Conservation (phyloP, 257 asterid species). For the Nicotiana tomentosiformis region DNA sequence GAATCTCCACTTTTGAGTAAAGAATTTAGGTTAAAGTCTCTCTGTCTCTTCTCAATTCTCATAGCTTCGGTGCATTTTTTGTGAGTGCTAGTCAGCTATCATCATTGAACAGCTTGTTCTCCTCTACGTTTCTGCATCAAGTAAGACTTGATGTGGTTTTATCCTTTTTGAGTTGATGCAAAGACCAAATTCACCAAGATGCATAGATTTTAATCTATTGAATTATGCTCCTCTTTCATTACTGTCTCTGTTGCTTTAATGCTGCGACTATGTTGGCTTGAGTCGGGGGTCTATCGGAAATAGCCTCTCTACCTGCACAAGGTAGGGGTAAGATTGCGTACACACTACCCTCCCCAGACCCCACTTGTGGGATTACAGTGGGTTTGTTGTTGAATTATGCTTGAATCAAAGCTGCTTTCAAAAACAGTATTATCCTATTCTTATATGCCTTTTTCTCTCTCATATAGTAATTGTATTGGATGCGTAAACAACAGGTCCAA, state of each 20-base stretch:
- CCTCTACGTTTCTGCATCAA: not conserved
- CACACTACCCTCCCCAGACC: too few relatives aligned
- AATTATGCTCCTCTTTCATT: too few relatives aligned
- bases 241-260: too few relatives aligned
- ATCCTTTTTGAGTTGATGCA: not conserved
- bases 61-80: not conserved
- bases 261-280: too few relatives aligned
- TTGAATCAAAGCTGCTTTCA: not conserved
- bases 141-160: not conserved
- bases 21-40: not conserved
- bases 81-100: not conserved
- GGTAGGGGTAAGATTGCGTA: too few relatives aligned
- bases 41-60: not conserved
- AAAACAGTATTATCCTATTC: not conserved
- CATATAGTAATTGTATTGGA: not conserved
- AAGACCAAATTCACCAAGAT: not conserved
- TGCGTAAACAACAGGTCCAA: conserved; percentile 52
- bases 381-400: not conserved
- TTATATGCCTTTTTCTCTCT: too few relatives aligned
- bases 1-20: not conserved
- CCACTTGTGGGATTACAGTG: too few relatives aligned
- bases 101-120: not conserved
- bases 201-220: not conserved
- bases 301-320: too few relatives aligned
- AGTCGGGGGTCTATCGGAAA: too few relatives aligned